Conservation (phyloP, 2,329 filamentous ascomycete genomes). For the Colletotrichum paranaense region DNA sequence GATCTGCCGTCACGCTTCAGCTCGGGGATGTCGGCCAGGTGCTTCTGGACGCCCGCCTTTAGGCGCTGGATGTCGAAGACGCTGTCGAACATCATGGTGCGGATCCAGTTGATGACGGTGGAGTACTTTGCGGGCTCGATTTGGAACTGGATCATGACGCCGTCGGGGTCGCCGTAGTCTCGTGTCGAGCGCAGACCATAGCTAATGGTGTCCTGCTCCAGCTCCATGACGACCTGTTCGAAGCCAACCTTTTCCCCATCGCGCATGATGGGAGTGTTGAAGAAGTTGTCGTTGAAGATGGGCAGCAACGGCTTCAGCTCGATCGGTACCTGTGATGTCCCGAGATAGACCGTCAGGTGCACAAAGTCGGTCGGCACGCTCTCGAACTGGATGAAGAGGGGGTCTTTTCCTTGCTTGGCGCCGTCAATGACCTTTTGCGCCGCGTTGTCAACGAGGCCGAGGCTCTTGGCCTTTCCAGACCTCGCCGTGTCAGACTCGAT, state of each 20-base stretch:
- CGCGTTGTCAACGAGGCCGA: slow-evolving; percentile 74
- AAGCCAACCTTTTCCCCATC: slow-evolving; percentile 84
- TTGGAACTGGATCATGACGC: slow-evolving; percentile 84
- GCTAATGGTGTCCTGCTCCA: slow-evolving; percentile 91
- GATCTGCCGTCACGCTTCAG: slow-evolving; percentile 85
- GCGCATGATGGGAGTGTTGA: slow-evolving; percentile 86
- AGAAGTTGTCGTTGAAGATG: slow-evolving; percentile 92
- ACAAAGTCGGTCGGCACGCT: slow-evolving; percentile 95
- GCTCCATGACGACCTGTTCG: slow-evolving; percentile 89
- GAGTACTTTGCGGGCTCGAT: slow-evolving; percentile 90
- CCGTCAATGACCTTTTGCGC: slow-evolving; percentile 82
- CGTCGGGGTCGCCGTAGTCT: slow-evolving; percentile 81
- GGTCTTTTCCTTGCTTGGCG: slow-evolving; percentile 69
- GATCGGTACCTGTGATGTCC: slow-evolving; percentile 81
- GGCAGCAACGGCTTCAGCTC: slow-evolving; percentile 85
- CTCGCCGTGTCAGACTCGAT: slow-evolving; percentile 88
- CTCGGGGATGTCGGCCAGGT: slow-evolving; percentile 92
- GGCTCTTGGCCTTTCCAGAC: slow-evolving; percentile 78
- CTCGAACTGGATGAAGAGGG: slow-evolving; percentile 96
- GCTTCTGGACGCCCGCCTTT: slow-evolving; percentile 77
- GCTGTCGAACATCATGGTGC: slow-evolving; percentile 87
- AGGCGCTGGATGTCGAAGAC: slow-evolving; percentile 81
- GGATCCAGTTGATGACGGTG: slow-evolving; percentile 84
- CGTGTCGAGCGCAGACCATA: slow-evolving; percentile 79
- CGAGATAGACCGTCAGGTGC: slow-evolving; percentile 83